phyloP scores from a whole-genome alignment of 495 filamentous ascomycete genomes.

The Cryomyces antarcticus region DNA sequence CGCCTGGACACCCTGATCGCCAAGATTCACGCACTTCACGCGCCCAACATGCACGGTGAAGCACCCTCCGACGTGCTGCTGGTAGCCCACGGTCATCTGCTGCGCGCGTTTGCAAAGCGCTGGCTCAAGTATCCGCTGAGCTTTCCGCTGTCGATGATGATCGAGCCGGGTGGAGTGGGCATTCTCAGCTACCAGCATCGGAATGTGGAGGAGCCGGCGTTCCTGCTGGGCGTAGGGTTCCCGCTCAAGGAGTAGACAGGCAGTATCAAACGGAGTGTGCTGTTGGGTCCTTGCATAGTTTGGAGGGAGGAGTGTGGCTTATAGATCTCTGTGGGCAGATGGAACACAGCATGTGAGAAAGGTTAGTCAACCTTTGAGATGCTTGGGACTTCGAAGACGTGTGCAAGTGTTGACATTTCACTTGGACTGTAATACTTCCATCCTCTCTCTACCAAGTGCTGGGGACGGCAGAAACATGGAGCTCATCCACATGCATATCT shows the following conservation, averaged over 20 bases:
- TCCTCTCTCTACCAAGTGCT: too few species aligned
- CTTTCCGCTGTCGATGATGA: constrained; percentile 42
- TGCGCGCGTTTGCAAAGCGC: constrained; percentile 76
- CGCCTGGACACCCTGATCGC: constrained; percentile 57
- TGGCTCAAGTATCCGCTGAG: constrained; percentile 56
- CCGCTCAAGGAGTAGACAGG: neutral
- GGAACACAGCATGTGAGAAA: too few species aligned
- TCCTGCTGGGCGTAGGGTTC: constrained; percentile 24
- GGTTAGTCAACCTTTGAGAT: too few species aligned
- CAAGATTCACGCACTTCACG: constrained; percentile 44
- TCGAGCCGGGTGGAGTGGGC: constrained; percentile 72
- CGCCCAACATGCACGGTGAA: constrained; percentile 26
- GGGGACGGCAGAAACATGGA: too few species aligned
- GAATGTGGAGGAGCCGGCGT: constrained; percentile 45
- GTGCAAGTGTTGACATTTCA: too few species aligned
- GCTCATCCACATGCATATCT: too few species aligned
- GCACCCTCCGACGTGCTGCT: constrained; percentile 40
- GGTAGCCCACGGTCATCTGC: constrained; percentile 71
- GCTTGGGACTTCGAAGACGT: too few species aligned
- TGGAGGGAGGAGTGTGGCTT: too few species aligned
- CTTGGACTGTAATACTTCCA: too few species aligned
- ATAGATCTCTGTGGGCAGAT: too few species aligned
- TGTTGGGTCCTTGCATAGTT: too few species aligned
- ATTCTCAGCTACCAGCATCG: constrained; percentile 57
- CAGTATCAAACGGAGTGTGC: too few species aligned